Base-by-base conservation (phyloP, 768 basidiomycete genomes). In the Collybia mongolica region DNA sequence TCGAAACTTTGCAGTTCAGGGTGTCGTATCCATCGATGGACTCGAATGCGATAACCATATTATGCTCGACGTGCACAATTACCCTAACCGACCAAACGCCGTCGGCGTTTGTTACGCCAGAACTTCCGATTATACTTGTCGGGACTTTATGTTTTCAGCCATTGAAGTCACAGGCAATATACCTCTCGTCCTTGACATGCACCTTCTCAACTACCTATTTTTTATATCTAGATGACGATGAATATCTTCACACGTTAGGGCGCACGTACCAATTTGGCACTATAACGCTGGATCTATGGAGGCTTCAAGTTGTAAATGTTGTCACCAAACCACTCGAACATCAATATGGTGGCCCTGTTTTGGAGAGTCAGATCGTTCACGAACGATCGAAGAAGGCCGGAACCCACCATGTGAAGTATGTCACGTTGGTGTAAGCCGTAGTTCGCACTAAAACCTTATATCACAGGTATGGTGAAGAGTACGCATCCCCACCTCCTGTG, bases 371-470 rank as follows among this genome's bases (percentile, higher is more conserved):
- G 39, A 40, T 65, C 6, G 60, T 72, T 5, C 68, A 68, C 48
- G 68, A 71, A 43, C 56, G 52, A 38, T 66, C 66, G 11, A 69
- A 71, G 54, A 69, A 63, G 47, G 66, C 65, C 1, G 68, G 67
- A 15, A 60, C 61, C 8, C 70, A 71, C 51, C 65, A 67, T 38
- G 65, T 69, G 37, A 60, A 54, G 67, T 69, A 43, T 12, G 49
- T 50, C 12, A 17, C 20, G 22, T 38, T 23, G 22, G 11, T 44
- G 6, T 22, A 5, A 29, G 15, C 15, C 1, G 29, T 32, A n/a
- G 2, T n/a, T 24, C 24, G 20, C 6, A 12, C 35, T 36, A 36
- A 40, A 24, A 20, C 26, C 19, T 17, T 23, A 23, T 18, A 41
- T 19, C 26, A 17, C 41, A 69, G 66, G 37, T 66, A 66, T 26